phyloP scores from a whole-genome alignment of 2,329 filamentous ascomycete species.

The Seiridium cupressi region DNA sequence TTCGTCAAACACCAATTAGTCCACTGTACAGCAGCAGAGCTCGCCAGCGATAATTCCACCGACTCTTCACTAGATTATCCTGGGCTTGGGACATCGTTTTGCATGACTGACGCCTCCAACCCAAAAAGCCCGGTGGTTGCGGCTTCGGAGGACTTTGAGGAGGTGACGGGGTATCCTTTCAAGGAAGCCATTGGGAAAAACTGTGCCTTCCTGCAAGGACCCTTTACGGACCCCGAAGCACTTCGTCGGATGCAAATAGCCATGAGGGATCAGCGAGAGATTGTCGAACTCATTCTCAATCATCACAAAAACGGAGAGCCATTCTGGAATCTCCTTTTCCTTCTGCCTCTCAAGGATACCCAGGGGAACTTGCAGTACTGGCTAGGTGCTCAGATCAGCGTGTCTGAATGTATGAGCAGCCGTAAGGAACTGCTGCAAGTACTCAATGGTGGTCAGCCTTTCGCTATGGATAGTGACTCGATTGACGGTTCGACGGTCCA shows the following conservation, averaged over 20 bases:
- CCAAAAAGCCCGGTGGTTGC: conserved; percentile 49
- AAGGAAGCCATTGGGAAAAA: conserved; percentile 47
- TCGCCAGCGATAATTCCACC: conserved; percentile 16
- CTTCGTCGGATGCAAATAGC: conserved; percentile 34
- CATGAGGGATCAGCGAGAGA: conserved; percentile 23
- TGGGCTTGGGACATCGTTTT: conserved; percentile 58
- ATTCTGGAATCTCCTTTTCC: conserved; percentile 57
- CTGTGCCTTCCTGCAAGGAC: conserved; percentile 48
- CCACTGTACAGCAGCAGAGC: conserved; percentile 40
- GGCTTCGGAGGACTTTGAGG: conserved; percentile 50
- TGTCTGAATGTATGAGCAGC: conserved; percentile 51
- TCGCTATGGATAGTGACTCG: conserved; percentile 25
- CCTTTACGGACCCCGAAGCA: conserved; percentile 40
- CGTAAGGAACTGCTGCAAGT: conserved; percentile 50
- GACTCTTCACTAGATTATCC: conserved; percentile 38
- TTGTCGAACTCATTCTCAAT: conserved; percentile 50
- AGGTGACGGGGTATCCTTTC: conserved; percentile 47
- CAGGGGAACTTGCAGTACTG: conserved; percentile 49
- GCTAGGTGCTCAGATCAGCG: conserved; percentile 56
- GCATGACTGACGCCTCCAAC: conserved; percentile 49
- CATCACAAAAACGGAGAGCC: conserved; percentile 48
- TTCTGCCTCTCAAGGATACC: conserved; percentile 48
- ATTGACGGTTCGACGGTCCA: conserved; percentile 16
- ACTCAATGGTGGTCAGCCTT: conserved; percentile 36
- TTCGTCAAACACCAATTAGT: conserved; percentile 53